Base-by-base conservation (phyloP, 139 green algal species). In the Bryopsis sp. region DNA sequence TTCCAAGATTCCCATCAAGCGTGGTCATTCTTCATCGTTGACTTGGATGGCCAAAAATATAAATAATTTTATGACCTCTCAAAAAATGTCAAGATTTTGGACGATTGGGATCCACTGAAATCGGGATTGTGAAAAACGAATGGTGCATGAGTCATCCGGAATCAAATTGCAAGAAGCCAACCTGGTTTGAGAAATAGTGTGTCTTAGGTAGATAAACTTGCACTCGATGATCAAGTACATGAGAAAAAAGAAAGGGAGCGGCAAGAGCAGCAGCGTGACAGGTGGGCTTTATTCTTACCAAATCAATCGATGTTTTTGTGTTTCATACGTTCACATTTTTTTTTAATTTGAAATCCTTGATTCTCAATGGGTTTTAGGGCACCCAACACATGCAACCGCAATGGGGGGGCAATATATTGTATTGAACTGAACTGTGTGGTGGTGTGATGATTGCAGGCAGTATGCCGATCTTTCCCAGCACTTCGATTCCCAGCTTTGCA, bases 171-270 rank as follows among this genome's bases (percentile, higher is more conserved):
- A n/a, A n/a, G n/a, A n/a, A n/a, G n/a, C n/a, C n/a, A n/a, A 50
- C 11, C 15, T 15, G 11, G 15, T 36, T 58, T 31, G 3, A 39
- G 11, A 70, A 8, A 6, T 11, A 7, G 7, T 32, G 28, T 36
- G 48, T 50, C 33, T 57, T n/a, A 85, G 78, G 68, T 90, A 0
- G 85, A 89, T 65, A 78, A 76, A 11, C 38, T 80, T 3, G 76
- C 81, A 0, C 39, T 88, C 2, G 65, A 78, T 7, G 29, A 65
- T 15, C 85, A 89, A 64, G 75, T 74, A 5, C 62, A 67, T 4
- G 85, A 88, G 26, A 72, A 69, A 33, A 72, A 66, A 24, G 65
- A 64, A 24, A 46, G 28, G 2, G 71, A 85, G 39, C 50, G 57
- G 2, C 36, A 43, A 1, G 73, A 85, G 36, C 59, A 73, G 22